Evolutionary conservation across 208 protist species (phyloP).

Genomic region (Novymonas esmeraldas): DNA sequence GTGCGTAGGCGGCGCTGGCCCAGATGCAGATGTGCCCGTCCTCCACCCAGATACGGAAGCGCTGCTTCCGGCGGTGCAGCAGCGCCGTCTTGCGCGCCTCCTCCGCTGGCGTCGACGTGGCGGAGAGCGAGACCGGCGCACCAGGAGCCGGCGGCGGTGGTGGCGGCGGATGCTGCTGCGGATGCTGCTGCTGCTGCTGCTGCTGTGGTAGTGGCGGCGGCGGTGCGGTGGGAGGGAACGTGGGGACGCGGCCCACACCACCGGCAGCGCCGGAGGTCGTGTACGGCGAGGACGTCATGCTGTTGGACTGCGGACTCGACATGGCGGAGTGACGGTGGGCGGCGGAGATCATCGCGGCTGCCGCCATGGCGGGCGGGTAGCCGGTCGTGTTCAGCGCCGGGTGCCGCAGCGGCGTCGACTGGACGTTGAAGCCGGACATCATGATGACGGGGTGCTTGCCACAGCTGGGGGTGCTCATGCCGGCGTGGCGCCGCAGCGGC

Average conservation of each 20-base stretch:
- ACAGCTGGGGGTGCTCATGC: slow-evolving; percentile 50
- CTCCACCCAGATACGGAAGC: slow-evolving; percentile 81
- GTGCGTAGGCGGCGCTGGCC: slow-evolving; percentile 73
- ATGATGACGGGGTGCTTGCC: slow-evolving; percentile 61
- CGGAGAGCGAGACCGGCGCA: neutral
- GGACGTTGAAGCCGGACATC: slow-evolving; percentile 79
- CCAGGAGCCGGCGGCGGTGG: slow-evolving; percentile 3
- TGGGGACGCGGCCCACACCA: slow-evolving; percentile 11
- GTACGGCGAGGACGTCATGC: slow-evolving; percentile 3
- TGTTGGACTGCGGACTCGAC: slow-evolving; percentile 15
- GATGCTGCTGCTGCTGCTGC: neutral
- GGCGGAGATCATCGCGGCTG: slow-evolving; percentile 9
- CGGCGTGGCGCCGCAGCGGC: slow-evolving; percentile 20
- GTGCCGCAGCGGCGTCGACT: slow-evolving; percentile 52
- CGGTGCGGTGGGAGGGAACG: slow-evolving; percentile 16
- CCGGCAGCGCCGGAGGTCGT: neutral
- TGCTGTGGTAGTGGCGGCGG: slow-evolving; percentile 17
- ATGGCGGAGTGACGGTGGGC: neutral
- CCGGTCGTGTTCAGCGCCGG: slow-evolving; percentile 37
- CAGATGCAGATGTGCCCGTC: slow-evolving; percentile 72
- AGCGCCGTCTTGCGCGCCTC: slow-evolving; percentile 23
- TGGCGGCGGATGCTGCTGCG: slow-evolving; percentile 8
- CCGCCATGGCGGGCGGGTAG: slow-evolving; percentile 23
- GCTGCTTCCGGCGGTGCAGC: slow-evolving; percentile 53
- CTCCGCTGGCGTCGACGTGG: neutral